Evolutionary conservation across 208 protist genomes (phyloP).

Genomic region (Trichomonas gallinae): DNA sequence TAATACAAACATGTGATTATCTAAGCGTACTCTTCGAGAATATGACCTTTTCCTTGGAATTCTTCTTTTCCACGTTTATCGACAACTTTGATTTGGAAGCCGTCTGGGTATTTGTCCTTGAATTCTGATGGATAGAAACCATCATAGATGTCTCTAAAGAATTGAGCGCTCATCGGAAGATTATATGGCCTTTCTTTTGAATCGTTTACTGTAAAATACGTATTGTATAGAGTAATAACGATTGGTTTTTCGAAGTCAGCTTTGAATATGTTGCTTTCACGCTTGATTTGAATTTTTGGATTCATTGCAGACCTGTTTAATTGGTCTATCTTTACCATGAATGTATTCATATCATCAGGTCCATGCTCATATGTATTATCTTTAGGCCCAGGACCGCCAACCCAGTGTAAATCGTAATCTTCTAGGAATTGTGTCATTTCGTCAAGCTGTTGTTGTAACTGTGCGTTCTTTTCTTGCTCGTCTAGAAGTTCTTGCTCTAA

Average conservation of each 20-base stretch:
- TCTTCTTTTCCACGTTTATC: not conserved
- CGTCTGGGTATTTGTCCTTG: not conserved
- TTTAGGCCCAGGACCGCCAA: not conserved
- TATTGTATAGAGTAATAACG: not conserved
- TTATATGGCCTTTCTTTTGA: not conserved
- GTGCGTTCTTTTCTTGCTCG: not conserved
- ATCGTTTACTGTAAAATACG: not conserved
- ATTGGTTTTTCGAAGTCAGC: not conserved
- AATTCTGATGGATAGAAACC: not conserved
- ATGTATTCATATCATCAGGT: not conserved
- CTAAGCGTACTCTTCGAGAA: not conserved
- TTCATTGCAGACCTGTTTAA: not conserved
- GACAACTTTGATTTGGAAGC: not conserved
- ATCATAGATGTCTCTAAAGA: not conserved
- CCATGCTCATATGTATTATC: not conserved
- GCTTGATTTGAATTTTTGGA: not conserved
- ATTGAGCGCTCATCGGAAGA: not conserved
- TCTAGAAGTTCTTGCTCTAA: not conserved
- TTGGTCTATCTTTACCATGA: not conserved
- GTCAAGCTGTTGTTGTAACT: not conserved
- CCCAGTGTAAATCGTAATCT: slow-evolving; percentile 10
- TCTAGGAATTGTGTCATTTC: slow-evolving; percentile 11
- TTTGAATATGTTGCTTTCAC: not conserved
- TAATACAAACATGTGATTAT: too few relatives aligned
- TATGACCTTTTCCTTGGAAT: not conserved